Evolutionary conservation across 139 green algal genomes (phyloP).

Genomic region (Chlamydomonas sphaeroides): DNA sequence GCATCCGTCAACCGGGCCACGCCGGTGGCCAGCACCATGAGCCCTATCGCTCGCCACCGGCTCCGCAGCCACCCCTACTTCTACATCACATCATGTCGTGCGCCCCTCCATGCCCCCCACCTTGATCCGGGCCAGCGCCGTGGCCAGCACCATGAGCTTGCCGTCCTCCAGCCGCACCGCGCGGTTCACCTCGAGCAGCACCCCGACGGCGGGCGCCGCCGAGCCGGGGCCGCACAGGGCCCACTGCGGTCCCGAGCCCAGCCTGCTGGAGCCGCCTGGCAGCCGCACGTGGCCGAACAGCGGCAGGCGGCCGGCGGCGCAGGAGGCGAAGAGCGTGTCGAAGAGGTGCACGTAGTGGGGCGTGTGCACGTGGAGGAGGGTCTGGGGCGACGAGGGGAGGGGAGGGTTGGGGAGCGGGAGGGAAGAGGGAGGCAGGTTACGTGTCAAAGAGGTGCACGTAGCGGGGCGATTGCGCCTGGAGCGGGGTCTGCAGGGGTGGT

Average conservation of each 20-base stretch:
- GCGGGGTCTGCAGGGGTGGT: slow-evolving; percentile 38
- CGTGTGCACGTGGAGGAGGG: slow-evolving; percentile 26
- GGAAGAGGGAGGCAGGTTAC: slow-evolving; percentile 44
- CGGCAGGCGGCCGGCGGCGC: slow-evolving; percentile 23
- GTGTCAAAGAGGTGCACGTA: slow-evolving; percentile 60
- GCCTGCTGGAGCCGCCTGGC: slow-evolving; percentile 48
- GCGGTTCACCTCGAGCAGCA: slow-evolving; percentile 60
- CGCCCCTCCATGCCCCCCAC: slow-evolving; percentile 5
- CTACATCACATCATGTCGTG: background rate
- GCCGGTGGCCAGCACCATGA: no score
- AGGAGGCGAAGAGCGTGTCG: slow-evolving; percentile 41
- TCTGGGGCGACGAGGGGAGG: no score
- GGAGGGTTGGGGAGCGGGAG: no score
- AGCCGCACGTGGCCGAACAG: slow-evolving; percentile 63
- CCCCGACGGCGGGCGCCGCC: slow-evolving; percentile 49
- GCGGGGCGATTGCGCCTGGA: slow-evolving; percentile 35
- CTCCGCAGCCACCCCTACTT: background rate
- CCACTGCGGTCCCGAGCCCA: slow-evolving; percentile 40
- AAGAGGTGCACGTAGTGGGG: slow-evolving; percentile 60
- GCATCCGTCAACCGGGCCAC: no score
- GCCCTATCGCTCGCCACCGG: background rate
- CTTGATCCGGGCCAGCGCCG: slow-evolving; percentile 51
- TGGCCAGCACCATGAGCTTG: slow-evolving; percentile 62
- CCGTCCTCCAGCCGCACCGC: slow-evolving; percentile 58
- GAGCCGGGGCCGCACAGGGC: slow-evolving; percentile 32